Base-by-base conservation (phyloP, 1,284 basidiomycete genomes). In the Leccinum proliferum region DNA sequence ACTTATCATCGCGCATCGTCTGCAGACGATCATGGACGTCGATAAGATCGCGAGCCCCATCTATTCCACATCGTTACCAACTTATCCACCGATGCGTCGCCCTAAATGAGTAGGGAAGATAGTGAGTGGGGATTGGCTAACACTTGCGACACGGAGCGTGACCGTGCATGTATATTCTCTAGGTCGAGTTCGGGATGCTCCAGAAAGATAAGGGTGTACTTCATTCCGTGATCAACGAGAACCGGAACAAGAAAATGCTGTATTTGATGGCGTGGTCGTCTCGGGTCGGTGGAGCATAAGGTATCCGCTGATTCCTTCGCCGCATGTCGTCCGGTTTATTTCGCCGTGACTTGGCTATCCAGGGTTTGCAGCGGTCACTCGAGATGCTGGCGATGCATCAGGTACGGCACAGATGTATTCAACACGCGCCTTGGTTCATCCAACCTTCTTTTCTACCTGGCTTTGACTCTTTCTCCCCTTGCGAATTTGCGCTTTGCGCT, bases 1-100 rank as follows among this genome's bases (percentile, higher is more conserved):
- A 6, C 79, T 89, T 57, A 88, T 85, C 25, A 29, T 29, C 25
- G 25, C 25, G 25, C 25, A 29, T 29, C 25, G 25, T 29, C 25
- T 29, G 25, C 86, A 87, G 67, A 89, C 87, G 1, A 85, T 89
- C 67, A 87, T 88, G 78, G 87, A 89, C 65, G 80, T 84, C 0
- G 84, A 86, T 67, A 85, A 82, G 67, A 76, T 78, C 56, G 77
- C 76, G 58, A 55, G 76, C 34, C 15, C 18, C 4, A 12, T 52
- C 55, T 34, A 32, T 15, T 52, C 53, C 12, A 11, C 14, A 14
- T 53, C 11, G 11, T 18, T 77, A 74, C 61, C 75, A 50, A 76
- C 9, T 32, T 12, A 7, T 39, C 6, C 41, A 62, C 18, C 14
- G 10, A 61, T 29, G 5, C 39, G 8, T 14, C 37, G 60, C 10